Base-by-base conservation (phyloP, 1,284 basidiomycete species). In the Papiliotrema fonsecae region DNA sequence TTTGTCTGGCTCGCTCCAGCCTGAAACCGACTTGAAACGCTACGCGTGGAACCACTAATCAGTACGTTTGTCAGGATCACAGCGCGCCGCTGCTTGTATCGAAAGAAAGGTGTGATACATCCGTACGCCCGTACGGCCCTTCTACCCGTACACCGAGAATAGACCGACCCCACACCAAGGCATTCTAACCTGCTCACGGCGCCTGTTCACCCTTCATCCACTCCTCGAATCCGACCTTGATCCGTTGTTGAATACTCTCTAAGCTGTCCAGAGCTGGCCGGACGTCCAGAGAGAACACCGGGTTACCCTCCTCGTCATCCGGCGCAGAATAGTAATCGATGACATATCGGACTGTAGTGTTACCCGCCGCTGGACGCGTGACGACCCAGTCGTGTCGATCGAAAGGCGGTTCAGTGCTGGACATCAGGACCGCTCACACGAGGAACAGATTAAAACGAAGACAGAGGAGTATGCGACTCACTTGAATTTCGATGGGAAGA, bases 341-440 rank as follows among this genome's bases (percentile, higher is more conserved):
- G 37, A 97, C 86, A 73, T 97, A 96, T 67, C 90, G 87, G 22
- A 31, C 42, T 14, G 19, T 14, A 28, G 39, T 28, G 16, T 28
- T 25, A 7, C 45, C 30, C n/a, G 31, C 35, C 49, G 76, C 76
- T 30, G 82, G 81, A 43, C 93, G 83, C 31, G 86, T 84, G 50
- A 98, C 81, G 45, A 96, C 76, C 96, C 96, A 99, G 76, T 98
- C 94, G 70, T 98, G 96, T n/a, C 94, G 84, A 70, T 98, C 94
- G 65, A 98, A 98, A 1, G 96, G 94, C 5, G 90, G 87, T 64
- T 92, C 86, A 30, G 83, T 78, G 72, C 89, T 96, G 63, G 7
- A 14, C 14, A 26, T 55, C 30, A 53, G 48, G 25, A 14, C 36
- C 13, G n/a, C 16, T 10, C 13, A 6, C 11, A 19, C 9, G n/a